These are phyloP conservation scores for Castanopsis chinensis DNA, from an alignment of 306 rosid genomes.

Conservation along the genomic window DNA sequence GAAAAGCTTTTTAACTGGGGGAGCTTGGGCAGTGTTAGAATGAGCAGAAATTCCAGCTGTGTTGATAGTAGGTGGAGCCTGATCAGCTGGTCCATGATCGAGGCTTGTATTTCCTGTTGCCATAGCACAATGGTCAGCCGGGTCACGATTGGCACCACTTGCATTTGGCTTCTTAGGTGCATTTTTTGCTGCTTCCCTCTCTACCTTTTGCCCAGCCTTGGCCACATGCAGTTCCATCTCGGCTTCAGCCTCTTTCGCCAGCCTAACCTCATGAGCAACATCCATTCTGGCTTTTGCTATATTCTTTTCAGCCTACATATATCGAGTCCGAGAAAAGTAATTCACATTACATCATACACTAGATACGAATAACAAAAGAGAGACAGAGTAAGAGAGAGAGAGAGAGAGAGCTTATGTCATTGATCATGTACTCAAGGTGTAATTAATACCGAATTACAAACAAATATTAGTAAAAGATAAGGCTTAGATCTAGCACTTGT, in stretches of 20 bases:
- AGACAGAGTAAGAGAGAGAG: too few relatives aligned
- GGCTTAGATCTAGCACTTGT: too few relatives aligned
- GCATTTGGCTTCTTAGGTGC: background rate
- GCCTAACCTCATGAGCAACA: constrained; percentile 66
- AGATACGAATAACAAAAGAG: too few relatives aligned
- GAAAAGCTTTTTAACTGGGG: background rate
- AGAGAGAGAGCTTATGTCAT: too few relatives aligned
- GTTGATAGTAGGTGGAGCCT: too few relatives aligned
- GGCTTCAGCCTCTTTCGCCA: constrained; percentile 83
- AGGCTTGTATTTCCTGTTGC: background rate
- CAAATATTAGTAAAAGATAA: too few relatives aligned
- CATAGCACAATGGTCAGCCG: background rate
- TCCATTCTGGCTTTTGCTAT: constrained; percentile 57
- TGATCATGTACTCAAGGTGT: too few relatives aligned
- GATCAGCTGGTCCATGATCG: too few relatives aligned
- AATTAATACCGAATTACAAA: too few relatives aligned
- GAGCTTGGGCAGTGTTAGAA: too few relatives aligned
- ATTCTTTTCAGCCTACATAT: constrained; percentile 57
- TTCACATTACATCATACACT: too few relatives aligned
- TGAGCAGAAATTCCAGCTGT: too few relatives aligned
- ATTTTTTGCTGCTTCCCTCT: constrained; percentile 35
- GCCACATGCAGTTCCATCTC: constrained; percentile 53
- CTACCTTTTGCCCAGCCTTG: constrained; percentile 49
- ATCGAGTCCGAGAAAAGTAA: background rate
- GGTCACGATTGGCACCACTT: background rate